phyloP scores from a whole-genome alignment of 2,329 filamentous ascomycete genomes.

The Pestalotiopsis sp. region DNA sequence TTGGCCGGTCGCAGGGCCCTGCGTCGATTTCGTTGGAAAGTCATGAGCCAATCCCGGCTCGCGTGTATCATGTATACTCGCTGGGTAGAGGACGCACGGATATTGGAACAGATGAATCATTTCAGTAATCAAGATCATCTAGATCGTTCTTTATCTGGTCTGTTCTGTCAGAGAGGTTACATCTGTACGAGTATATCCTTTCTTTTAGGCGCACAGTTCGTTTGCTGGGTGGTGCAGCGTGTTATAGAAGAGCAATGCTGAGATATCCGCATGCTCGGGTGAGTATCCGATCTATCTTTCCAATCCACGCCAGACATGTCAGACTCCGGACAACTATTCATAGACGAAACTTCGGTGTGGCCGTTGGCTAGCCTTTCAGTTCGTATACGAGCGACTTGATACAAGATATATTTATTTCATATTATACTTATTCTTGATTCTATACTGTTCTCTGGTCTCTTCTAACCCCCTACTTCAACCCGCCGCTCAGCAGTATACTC shows the following conservation, averaged over 20 bases:
- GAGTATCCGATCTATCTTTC: neutral
- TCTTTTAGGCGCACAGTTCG: neutral
- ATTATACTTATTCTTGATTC: neutral
- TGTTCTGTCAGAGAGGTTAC: too few relatives aligned
- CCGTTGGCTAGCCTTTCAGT: neutral
- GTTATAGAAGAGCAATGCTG: neutral
- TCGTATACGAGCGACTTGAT: neutral
- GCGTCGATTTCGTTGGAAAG: neutral
- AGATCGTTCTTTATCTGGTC: too few relatives aligned
- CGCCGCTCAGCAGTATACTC: conserved; percentile 54
- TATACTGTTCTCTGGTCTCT: too few relatives aligned
- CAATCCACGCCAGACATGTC: neutral
- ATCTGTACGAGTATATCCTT: neutral
- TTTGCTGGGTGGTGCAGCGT: neutral
- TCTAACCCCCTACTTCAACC: conserved; percentile 42
- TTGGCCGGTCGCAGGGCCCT: neutral
- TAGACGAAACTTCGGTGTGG: neutral
- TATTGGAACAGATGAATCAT: neutral
- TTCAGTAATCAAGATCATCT: neutral
- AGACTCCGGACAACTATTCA: neutral
- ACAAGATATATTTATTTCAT: neutral
- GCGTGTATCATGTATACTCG: neutral
- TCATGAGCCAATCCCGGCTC: neutral
- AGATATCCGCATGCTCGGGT: neutral
- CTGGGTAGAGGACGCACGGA: neutral